Percentiles rank a stretch among this genome's conserved stretches.
These are phyloP conservation scores for Rhodotorula toruloides DNA, from an alignment of 768 basidiomycete species.

Conservation along the genomic window DNA sequence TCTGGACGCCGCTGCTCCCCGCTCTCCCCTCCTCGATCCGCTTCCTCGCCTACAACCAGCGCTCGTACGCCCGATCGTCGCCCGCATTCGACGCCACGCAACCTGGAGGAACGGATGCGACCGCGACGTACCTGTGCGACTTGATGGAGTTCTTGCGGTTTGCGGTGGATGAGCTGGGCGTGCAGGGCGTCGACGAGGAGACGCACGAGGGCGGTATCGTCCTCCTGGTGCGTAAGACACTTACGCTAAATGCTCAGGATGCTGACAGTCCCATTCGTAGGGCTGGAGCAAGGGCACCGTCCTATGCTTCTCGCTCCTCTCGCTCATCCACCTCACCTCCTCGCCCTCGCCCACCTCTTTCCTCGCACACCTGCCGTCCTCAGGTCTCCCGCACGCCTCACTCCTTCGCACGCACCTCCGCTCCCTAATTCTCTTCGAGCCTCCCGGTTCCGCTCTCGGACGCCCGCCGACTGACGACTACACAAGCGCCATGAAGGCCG, in stretches of 20 bases:
- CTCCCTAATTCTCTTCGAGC: slow-evolving; percentile 24
- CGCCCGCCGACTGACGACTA: slow-evolving; percentile 25
- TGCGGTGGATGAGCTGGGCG: slow-evolving; percentile 7
- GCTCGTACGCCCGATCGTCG: slow-evolving; percentile 21
- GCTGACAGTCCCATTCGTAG: background rate
- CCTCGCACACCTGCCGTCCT: background rate
- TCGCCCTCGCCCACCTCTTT: slow-evolving; percentile 5
- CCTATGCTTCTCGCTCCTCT: slow-evolving; percentile 31
- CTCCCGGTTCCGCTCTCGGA: slow-evolving; percentile 31
- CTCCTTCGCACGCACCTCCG: slow-evolving; percentile 1
- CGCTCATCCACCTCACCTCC: slow-evolving; percentile 9
- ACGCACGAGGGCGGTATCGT: slow-evolving; percentile 13
- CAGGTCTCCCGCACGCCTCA: background rate
- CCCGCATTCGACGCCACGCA: background rate
- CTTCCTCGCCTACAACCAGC: slow-evolving; percentile 34
- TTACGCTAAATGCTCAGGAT: background rate
- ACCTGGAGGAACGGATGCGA: slow-evolving; percentile 19
- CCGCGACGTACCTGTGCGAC: slow-evolving; percentile 23
- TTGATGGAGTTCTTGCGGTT: slow-evolving; percentile 29
- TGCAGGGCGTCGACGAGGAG: background rate
- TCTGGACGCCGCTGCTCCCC: slow-evolving; percentile 33
- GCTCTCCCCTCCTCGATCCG: slow-evolving; percentile 15
- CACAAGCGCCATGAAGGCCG: slow-evolving; percentile 17
- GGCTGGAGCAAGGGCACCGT: slow-evolving; percentile 36
- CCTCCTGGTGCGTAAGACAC: slow-evolving; percentile 18